phyloP scores from a whole-genome alignment of 495 filamentous ascomycete genomes.

The Aspergillus ellipticus region DNA sequence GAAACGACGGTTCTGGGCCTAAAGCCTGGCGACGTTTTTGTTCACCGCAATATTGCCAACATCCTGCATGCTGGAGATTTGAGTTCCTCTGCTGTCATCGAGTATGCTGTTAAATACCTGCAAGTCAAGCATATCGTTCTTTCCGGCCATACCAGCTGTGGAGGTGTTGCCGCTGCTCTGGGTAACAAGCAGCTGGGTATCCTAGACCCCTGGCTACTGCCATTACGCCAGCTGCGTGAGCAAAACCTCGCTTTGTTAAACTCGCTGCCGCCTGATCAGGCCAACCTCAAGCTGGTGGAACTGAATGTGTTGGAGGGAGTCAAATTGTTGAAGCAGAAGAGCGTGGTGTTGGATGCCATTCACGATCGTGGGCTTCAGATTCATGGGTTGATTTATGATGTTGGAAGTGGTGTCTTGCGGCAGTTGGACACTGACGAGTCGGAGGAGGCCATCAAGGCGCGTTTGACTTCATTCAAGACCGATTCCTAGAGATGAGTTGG shows the following conservation, averaged over 20 bases:
- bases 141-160: conserved; percentile 78
- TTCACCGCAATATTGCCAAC: conserved; percentile 92
- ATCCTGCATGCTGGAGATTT: conserved; percentile 71
- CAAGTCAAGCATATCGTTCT: conserved; percentile 78
- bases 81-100: conserved; percentile 67
- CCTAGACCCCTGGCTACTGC: conserved; percentile 73
- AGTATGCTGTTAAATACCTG: conserved; percentile 70
- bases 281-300: conserved; percentile 55
- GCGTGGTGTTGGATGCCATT: conserved; percentile 60
- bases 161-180: conserved; percentile 67
- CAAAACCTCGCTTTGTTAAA: conserved; percentile 46
- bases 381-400: conserved; percentile 68
- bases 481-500: conserved; percentile 12
- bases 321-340: conserved; percentile 57
- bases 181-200: conserved; percentile 61
- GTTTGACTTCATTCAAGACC: conserved; percentile 39
- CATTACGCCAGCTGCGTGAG: conserved; percentile 51
- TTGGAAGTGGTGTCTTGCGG: conserved; percentile 54
- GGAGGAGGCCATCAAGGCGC: conserved; percentile 33
- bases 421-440: conserved; percentile 50
- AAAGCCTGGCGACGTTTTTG: conserved; percentile 82
- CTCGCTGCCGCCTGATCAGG: conserved; percentile 23
- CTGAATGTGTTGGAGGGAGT: conserved; percentile 64
- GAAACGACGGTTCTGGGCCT: conserved; percentile 78
- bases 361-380: conserved; percentile 65